Evolutionary conservation across 805 yeast genomes (phyloP), one percentile per base, ranked within the genome.

Genomic region (Sugiyamaella americana): DNA sequence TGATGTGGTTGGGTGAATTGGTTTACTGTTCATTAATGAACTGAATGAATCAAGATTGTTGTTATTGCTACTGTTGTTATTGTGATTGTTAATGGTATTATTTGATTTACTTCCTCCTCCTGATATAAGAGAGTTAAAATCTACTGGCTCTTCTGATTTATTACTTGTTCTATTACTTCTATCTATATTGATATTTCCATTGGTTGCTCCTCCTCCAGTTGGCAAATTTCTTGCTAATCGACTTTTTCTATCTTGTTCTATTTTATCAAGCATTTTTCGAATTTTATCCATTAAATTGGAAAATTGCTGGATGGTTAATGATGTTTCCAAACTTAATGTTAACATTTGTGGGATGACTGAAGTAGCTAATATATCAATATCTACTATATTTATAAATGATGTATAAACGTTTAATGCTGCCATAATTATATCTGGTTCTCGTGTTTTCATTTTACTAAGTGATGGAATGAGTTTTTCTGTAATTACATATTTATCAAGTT

Each of bases 381-480:
- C 74, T 17, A 79, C 68, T 8, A 74, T 61, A 17, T 50, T 51
- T n/a, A 44, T 38, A 4, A 66, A 44, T 1, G 64, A 50, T 13
- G 57, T 54, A 55, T 76, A 74, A 4, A 79, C 67, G 11, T 58
- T 59, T 23, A 80, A 56, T 3, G 79, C 69, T 21, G 75, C 69
- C 55, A 69, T 60, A 37, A 85, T 72, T 35, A 86, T 79, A 38
- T 78, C 67, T 13, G 84, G 73, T 57, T 85, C 89, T 51, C 93
- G 70, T 22, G 93, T 82, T 61, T 87, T 87, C 74, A 87, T 76
- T 13, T 78, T 76, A 55, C 76, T 75, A 48, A 91, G 69, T 19
- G 91, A 66, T 0, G 96, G 96, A n/a, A 93, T 65, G 34, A 93
- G 69, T 46, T 83, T 86, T 41, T 91, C 97, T 30, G 73, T 72